phyloP scores from a whole-genome alignment of 768 basidiomycete species.

The Pleurotus sapidus region DNA sequence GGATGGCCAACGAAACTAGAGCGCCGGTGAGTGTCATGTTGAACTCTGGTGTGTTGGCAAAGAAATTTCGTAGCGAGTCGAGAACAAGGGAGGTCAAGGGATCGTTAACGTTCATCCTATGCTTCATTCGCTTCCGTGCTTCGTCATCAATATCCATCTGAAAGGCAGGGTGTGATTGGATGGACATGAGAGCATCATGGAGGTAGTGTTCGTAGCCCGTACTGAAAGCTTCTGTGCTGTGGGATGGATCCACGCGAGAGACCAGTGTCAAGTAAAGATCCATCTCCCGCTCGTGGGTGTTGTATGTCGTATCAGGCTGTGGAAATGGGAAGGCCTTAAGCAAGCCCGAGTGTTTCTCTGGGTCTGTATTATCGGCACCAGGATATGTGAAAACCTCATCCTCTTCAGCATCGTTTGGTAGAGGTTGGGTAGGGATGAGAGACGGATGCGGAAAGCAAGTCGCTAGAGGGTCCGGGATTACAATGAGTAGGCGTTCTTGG shows the following conservation, averaged over 20 bases:
- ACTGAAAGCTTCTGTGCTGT: constrained; percentile 71
- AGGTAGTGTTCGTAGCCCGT: constrained; percentile 86
- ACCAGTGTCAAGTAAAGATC: constrained; percentile 75
- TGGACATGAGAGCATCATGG: constrained; percentile 65
- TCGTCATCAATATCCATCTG: constrained; percentile 40
- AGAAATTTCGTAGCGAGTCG: constrained; percentile 72
- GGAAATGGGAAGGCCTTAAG: constrained; percentile 29
- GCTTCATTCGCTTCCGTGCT: constrained; percentile 49
- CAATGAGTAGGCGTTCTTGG: constrained; percentile 65
- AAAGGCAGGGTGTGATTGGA: constrained; percentile 65
- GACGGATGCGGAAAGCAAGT: constrained; percentile 71
- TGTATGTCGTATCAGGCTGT: constrained; percentile 71
- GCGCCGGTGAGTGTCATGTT: constrained; percentile 89
- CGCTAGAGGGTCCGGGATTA: constrained; percentile 66
- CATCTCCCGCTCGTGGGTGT: constrained; percentile 85
- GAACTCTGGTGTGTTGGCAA: constrained; percentile 79
- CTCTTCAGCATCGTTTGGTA: constrained; percentile 42
- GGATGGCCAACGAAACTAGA: constrained; percentile 76
- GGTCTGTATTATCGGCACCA: constrained; percentile 21
- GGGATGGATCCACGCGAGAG: constrained; percentile 72
- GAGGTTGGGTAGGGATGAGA: constrained; percentile 8
- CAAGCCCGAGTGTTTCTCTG: constrained; percentile 4
- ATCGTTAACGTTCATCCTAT: constrained; percentile 78
- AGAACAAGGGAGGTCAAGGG: constrained; percentile 70
- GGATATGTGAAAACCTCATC: constrained; percentile 47